These are phyloP conservation scores for Alternaria consortialis DNA, from an alignment of 2,329 filamentous ascomycete species.

Conservation along the genomic window DNA sequence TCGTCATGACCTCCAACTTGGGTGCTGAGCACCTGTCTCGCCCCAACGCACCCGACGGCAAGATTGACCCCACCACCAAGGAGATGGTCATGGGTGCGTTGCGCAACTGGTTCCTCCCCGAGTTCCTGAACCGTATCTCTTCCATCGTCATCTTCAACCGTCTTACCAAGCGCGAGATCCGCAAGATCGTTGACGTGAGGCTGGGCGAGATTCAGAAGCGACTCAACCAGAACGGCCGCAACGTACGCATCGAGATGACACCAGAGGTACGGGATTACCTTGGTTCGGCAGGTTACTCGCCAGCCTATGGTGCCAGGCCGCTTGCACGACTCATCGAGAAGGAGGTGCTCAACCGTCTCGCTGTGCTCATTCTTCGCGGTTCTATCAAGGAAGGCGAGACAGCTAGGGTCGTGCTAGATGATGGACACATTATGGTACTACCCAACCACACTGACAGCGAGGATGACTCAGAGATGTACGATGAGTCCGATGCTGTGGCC, in stretches of 20 bases:
- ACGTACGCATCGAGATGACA: constrained; percentile 83
- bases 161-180: constrained; percentile 86
- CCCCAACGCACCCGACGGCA: constrained; percentile 78
- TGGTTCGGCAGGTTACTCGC: constrained; percentile 89
- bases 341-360: constrained; percentile 92
- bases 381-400: constrained; percentile 85
- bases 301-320: constrained; percentile 91
- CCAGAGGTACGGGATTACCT: constrained; percentile 93
- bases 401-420: constrained; percentile 79
- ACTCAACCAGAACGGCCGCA: constrained; percentile 82
- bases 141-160: constrained; percentile 98
- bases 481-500: constrained; percentile 77
- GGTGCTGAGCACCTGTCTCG: constrained; percentile 93
- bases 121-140: constrained; percentile 98
- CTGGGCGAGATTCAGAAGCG: constrained; percentile 90
- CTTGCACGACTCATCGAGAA: constrained; percentile 92
- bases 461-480: constrained; percentile 76
- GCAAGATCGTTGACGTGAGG: constrained; percentile 93
- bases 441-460: constrained; percentile 80
- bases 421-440: constrained; percentile 81
- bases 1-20: constrained; percentile 98
- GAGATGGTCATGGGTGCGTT: constrained; percentile 92
- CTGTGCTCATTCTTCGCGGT: constrained; percentile 88
- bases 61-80: constrained; percentile 82
- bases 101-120: constrained; percentile 95